Evolutionary conservation across 2,329 filamentous ascomycete species (phyloP), one percentile per base, ranked within the genome.

Genomic region (Ophiocordyceps unilateralis): DNA sequence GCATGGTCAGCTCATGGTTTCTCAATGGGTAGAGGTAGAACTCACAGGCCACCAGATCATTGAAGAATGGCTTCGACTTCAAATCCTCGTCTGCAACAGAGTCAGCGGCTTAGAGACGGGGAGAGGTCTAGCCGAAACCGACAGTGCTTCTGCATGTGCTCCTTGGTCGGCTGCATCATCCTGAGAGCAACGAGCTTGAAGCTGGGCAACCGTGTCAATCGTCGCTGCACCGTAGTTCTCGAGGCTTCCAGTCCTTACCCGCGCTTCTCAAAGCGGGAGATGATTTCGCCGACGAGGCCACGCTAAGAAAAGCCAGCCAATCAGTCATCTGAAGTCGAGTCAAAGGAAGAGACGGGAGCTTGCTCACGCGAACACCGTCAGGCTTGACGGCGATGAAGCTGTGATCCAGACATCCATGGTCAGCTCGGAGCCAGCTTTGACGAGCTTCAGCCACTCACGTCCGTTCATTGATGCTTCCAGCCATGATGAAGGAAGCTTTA

Each of bases 321-420:
- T 48, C 22, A 19, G 12, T 40, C 5, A n/a, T 3, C 14, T 11
- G 15, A 6, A 20, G 3, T 2, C 19, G 8, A 22, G 37, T 6
- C 34, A 23, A 20, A 38, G n/a, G 21, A 11, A 14, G 2, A 39
- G 24, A 26, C 15, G 9, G 41, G 45, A 23, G 4, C 41, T 39
- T 34, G 47, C 70, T 55, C 81, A 93, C 87, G 81, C 95, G 91
- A 72, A 96, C 91, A 68, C 91, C 91, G 72, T 96, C 91, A 58
- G 89, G 91, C 87, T 98, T 98, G 79, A 98, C 86, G 65, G 91
- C 91, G 78, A 96, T 96, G 84, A 96, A 96, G 74, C 89, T 96
- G 60, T 43, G 10, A 51, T 60, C 45, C n/a, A 60, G 51, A 48
- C 17, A 45, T 9, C 17, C 32, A 39, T 28, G 42, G 40, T 40